phyloP scores from a whole-genome alignment of 768 basidiomycete genomes.

The Cyclocybe aegerita region DNA sequence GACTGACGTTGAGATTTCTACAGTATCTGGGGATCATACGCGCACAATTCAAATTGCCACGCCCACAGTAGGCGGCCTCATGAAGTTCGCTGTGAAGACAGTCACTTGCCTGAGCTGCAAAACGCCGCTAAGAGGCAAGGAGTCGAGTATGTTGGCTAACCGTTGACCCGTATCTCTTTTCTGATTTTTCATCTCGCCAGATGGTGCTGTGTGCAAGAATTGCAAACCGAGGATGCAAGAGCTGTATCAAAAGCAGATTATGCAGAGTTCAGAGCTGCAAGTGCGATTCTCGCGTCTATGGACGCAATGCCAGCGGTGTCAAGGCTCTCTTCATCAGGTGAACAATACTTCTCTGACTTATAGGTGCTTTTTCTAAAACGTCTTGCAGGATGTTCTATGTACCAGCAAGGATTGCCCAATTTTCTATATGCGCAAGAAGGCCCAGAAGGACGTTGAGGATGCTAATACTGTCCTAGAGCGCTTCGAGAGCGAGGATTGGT shows the following conservation, averaged over 20 bases:
- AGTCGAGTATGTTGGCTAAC: conserved; percentile 48
- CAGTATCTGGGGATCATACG: conserved; percentile 96
- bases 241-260: conserved; percentile 88
- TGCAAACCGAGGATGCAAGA: conserved; percentile 85
- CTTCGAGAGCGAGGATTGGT: conserved; percentile 81
- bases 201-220: conserved; percentile 93
- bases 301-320: conserved; percentile 99
- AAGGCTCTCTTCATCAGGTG: conserved; percentile 95
- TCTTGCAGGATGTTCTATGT: conserved; percentile 85
- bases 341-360: conserved; percentile 2
- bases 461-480: conserved; percentile 75
- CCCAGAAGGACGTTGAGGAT: conserved; percentile 97
- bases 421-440: conserved; percentile 98
- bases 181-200: conserved; percentile 36
- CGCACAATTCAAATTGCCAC: conserved; percentile 95
- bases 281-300: conserved; percentile 92
- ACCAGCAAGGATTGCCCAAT: conserved; percentile 98
- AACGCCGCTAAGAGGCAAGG: conserved; percentile 79
- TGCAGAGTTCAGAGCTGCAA: conserved; percentile 74
- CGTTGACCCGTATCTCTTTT: neutral
- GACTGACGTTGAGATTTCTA: conserved; percentile 5
- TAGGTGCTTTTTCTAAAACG: conserved; percentile 1
- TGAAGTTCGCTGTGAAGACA: conserved; percentile 98
- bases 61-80: conserved; percentile 92
- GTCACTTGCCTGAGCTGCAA: conserved; percentile 96